Conservation (phyloP, 2,329 filamentous ascomycete species). For the Cryphonectria japonica region DNA sequence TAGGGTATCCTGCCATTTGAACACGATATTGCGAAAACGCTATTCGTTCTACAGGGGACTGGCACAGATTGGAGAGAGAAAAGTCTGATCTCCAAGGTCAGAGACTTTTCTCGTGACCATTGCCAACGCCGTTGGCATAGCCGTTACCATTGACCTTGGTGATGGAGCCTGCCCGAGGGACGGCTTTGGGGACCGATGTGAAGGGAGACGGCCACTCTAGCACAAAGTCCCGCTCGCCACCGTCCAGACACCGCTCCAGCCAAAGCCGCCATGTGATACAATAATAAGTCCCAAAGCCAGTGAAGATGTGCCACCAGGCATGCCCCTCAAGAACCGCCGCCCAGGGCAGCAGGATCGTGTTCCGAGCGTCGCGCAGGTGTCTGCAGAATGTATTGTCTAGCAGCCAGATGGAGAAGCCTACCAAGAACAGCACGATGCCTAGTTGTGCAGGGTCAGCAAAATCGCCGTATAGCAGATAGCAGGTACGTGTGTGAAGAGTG, state of each 20-base stretch:
- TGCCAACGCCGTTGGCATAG: conserved; percentile 5
- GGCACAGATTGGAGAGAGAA: not conserved
- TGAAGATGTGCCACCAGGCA: conserved; percentile 75
- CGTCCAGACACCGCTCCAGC: conserved; percentile 76
- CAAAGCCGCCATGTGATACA: conserved; percentile 86
- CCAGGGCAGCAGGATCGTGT: conserved; percentile 76
- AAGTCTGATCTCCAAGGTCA: not conserved
- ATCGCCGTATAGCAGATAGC: not conserved
- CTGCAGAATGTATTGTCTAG: conserved; percentile 78
- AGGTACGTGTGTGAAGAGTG: not conserved
- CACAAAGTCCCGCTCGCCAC: conserved; percentile 70
- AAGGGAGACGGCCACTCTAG: conserved; percentile 70
- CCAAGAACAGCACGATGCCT: conserved; percentile 72
- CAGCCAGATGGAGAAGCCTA: conserved; percentile 77
- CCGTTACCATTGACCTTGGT: not conserved
- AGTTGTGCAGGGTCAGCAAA: not conserved
- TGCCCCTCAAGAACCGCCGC: conserved; percentile 68
- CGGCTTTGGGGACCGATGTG: conserved; percentile 55
- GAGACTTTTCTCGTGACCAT: conserved; percentile 19
- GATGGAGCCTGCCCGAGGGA: conserved; percentile 33
- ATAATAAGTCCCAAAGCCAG: conserved; percentile 80
- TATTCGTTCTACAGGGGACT: not conserved
- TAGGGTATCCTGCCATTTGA: not conserved
- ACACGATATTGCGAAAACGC: not conserved
- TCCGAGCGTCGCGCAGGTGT: conserved; percentile 66